phyloP scores from a whole-genome alignment of 352 stramenopile species.

The Pythium folliculosum region DNA sequence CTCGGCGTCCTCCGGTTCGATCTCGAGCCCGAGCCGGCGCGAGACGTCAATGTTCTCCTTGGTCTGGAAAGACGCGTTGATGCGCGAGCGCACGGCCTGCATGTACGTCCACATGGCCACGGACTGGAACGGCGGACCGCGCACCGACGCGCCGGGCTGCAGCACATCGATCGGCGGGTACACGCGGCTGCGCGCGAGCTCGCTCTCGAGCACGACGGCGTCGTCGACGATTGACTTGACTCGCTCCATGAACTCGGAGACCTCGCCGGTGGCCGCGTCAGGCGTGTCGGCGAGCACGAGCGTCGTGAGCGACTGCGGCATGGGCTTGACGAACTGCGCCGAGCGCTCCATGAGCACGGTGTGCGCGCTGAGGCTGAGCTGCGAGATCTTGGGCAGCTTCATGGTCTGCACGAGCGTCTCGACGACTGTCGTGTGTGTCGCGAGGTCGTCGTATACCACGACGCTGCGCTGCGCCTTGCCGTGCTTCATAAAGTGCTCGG shows the following conservation, averaged over 20 bases:
- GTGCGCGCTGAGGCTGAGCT: conserved; percentile 68
- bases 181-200: conserved; percentile 49
- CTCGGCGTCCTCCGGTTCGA: conserved; percentile 71
- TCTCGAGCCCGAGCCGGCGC: conserved; percentile 68
- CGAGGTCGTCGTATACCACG: conserved; percentile 81
- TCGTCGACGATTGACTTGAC: conserved; percentile 78
- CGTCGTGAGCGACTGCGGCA: conserved; percentile 60
- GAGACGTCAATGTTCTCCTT: conserved; percentile 65
- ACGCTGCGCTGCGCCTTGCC: conserved; percentile 53
- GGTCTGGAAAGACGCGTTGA: conserved; percentile 59
- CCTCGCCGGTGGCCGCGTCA: conserved; percentile 43
- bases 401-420: conserved; percentile 76
- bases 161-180: conserved; percentile 78
- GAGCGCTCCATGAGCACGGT: conserved; percentile 80
- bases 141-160: conserved; percentile 58
- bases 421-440: conserved; percentile 70
- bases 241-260: conserved; percentile 64
- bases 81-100: conserved; percentile 54
- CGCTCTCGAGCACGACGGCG: conserved; percentile 50
- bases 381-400: conserved; percentile 56
- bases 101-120: conserved; percentile 69
- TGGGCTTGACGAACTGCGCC: conserved; percentile 55
- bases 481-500: conserved; percentile 68
- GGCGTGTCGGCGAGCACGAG: conserved; percentile 68
- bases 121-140: conserved; percentile 77